Evolutionary conservation across 2,329 filamentous ascomycete species (phyloP).

Genomic region (Cryphonectria naterciae): DNA sequence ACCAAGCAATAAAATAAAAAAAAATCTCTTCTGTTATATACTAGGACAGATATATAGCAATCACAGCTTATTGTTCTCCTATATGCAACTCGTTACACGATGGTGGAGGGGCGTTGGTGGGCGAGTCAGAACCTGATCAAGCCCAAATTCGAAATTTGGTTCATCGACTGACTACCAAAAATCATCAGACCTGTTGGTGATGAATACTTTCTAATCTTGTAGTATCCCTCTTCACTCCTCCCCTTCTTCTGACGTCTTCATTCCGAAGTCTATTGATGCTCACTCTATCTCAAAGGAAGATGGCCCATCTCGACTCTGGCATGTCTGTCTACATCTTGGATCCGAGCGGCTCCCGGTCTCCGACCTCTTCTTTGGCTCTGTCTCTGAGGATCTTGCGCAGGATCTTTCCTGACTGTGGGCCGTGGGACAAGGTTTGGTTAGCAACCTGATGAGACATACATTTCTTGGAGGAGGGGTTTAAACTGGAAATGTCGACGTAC

Average conservation of each 20-base stretch:
- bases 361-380: conserved; percentile 57
- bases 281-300: not conserved
- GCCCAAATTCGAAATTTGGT: not conserved
- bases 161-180: not conserved
- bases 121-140: not conserved
- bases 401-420: conserved; percentile 65
- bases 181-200: not conserved
- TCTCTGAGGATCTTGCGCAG: conserved; percentile 64
- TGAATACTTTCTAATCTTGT: not conserved
- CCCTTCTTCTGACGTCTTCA: not conserved
- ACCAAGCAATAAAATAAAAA: not conserved
- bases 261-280: not conserved
- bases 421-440: conserved; percentile 1
- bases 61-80: no score
- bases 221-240: not conserved
- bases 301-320: not conserved
- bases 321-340: conserved; percentile 33
- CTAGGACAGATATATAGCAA: not conserved
- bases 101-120: not conserved
- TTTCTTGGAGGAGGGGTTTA: no score
- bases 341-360: conserved; percentile 40
- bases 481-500: conserved; percentile 43
- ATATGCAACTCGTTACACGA: not conserved
- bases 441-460: not conserved
- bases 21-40: not conserved